Evolutionary conservation across 225 moss, liverwort and hornwort genomes (phyloP).

Genomic region (Anthoceros angustus): DNA sequence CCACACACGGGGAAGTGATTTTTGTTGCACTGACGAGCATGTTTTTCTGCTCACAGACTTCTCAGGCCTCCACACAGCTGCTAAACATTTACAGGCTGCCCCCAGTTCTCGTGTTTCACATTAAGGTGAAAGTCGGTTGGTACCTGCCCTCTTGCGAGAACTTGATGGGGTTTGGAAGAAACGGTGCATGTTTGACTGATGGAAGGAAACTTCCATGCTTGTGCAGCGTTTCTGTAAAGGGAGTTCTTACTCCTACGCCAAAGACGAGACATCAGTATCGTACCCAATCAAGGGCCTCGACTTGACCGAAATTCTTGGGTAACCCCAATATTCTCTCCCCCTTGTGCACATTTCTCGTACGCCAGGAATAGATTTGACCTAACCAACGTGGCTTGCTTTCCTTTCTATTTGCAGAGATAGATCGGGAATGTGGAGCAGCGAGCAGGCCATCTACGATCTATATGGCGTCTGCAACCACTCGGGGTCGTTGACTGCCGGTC

Average conservation of each 20-base stretch:
- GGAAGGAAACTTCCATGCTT: constrained; percentile 1
- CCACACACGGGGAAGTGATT: not conserved
- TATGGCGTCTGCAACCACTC: constrained; percentile 53
- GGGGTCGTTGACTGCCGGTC: constrained; percentile 48
- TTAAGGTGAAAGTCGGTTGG: no score
- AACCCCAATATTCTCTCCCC: not conserved
- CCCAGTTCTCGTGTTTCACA: constrained; percentile 53
- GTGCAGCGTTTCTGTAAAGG: constrained; percentile 40
- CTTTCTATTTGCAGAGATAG: constrained; percentile 17
- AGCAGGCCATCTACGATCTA: constrained; percentile 39
- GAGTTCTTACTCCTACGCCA: constrained; percentile 39
- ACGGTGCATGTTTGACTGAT: not conserved
- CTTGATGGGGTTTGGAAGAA: no score
- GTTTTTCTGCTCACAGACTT: constrained; percentile 22
- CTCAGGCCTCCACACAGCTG: constrained; percentile 50
- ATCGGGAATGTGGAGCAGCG: constrained; percentile 22
- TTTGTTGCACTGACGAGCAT: not conserved
- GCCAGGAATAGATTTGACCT: constrained; percentile 9
- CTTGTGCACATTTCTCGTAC: not conserved
- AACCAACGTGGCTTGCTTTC: not conserved
- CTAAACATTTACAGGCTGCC: constrained; percentile 50
- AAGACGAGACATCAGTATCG: constrained; percentile 49
- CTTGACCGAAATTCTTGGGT: constrained; percentile 38
- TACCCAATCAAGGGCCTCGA: constrained; percentile 53
- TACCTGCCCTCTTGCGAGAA: no score